Evolutionary conservation across 371 early-diverging fungal species (phyloP).

Genomic region (Parasitella parasitica): DNA sequence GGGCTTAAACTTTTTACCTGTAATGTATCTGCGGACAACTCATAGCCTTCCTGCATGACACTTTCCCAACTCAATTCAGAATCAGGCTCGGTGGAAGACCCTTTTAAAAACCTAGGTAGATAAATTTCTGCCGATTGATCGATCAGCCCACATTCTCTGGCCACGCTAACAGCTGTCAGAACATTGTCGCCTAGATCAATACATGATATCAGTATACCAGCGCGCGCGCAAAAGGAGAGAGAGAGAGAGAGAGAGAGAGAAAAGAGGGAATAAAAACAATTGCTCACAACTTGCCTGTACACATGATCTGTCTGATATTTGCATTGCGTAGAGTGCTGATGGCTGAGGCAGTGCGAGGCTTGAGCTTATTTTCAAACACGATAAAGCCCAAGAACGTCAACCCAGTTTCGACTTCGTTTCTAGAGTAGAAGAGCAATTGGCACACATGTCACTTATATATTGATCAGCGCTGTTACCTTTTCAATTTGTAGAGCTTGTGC

Average conservation of each 20-base stretch:
- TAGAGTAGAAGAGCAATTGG: no score
- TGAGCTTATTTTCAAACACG: constrained; percentile 99
- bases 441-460: no score
- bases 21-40: constrained; percentile 65
- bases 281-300: constrained; percentile 89
- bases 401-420: constrained; percentile 85
- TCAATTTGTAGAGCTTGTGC: constrained; percentile 77
- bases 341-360: constrained; percentile 82
- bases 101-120: constrained; percentile 55
- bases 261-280: no score
- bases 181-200: constrained; percentile 83
- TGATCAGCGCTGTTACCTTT: constrained; percentile 48
- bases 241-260: no score
- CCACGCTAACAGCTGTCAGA: constrained; percentile 97
- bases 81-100: constrained; percentile 51
- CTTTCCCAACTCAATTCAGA: constrained; percentile 76
- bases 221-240: no score
- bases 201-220: not conserved
- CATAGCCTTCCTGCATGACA: constrained; percentile 55
- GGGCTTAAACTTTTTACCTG: constrained; percentile 40
- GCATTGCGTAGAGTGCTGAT: constrained; percentile 87
- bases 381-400: constrained; percentile 94
- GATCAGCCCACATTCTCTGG: constrained; percentile 86
- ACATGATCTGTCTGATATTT: constrained; percentile 96
- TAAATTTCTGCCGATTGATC: constrained; percentile 55